Evolutionary conservation across 176 grass and related monocot genomes (phyloP), one percentile per base, ranked within the genome.

Genomic region (Alopecurus myosuroides): DNA sequence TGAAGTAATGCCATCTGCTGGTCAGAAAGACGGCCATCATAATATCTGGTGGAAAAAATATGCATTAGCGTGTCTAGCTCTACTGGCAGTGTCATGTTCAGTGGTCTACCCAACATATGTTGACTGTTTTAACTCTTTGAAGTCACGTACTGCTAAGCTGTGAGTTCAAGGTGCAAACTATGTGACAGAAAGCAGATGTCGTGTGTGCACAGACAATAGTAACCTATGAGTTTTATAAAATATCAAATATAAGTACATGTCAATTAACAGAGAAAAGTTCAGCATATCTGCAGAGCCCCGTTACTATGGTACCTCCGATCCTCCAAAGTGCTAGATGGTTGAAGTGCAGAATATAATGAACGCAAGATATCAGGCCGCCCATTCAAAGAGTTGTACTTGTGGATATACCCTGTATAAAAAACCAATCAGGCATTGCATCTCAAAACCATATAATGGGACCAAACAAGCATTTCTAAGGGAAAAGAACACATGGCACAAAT

Each of bases 1-100:
- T 95, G 96, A 79, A 98, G 89, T 61, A 98, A 85, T 20, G 91
- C 93, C 93, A 95, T 98, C 86, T 98, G 96, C 88, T 98, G 96
- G 73, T 98, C 96, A 79, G 96, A 98, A 83, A 98, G 85, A 64
- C 84, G 85, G 22, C 91, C 93, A 88, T 98, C 96, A 87, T 88
- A 90, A 86, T 95, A 94, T 87, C 91, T 98, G 72, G 41, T 66
- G 46, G 62, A 78, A 67, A 46, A 68, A 51, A 65, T 23, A 30
- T 11, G 44, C 19, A 62, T 73, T 11, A 88, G 30, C 26, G 28
- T 10, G 17, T 17, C 33, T 57, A 55, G 31, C 34, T 74, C 45
- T 18, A 36, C 6, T 50, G 25, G 63, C 7, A 65, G 0, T 72
- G 63, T 56, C 25, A 82, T 48, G 33, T 61, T 15, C 35, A 62